These are phyloP conservation scores for Mortierella sp. DNA, from an alignment of 371 early-diverging fungal genomes.

Conservation along the genomic window DNA sequence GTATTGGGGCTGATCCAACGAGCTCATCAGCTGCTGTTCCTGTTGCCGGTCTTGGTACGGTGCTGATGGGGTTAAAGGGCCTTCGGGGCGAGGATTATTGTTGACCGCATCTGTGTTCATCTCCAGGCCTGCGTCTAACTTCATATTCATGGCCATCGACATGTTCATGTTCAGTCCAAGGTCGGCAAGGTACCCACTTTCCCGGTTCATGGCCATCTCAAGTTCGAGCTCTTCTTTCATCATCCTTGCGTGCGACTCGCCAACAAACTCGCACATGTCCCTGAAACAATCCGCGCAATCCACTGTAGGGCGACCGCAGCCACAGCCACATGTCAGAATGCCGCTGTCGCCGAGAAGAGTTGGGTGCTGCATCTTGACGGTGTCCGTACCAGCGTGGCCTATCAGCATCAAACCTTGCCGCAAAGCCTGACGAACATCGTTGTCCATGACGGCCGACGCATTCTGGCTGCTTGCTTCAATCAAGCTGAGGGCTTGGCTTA, in stretches of 20 bases:
- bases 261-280: conserved; percentile 62
- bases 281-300: conserved; percentile 68
- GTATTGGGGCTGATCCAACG: neutral
- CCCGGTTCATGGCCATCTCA: conserved; percentile 39
- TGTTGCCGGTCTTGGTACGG: conserved; percentile 6
- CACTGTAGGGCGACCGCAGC: conserved; percentile 64
- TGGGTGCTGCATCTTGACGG: conserved; percentile 48
- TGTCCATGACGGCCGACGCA: conserved; percentile 11
- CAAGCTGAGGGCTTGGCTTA: conserved; percentile 30
- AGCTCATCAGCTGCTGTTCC: neutral
- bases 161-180: conserved; percentile 35
- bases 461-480: conserved; percentile 30
- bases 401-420: conserved; percentile 17
- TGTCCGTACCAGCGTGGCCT: conserved; percentile 22
- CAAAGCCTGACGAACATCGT: conserved; percentile 23
- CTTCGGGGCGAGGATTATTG: neutral
- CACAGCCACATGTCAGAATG: conserved; percentile 66
- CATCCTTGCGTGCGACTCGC: conserved; percentile 38
- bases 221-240: conserved; percentile 40
- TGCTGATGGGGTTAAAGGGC: neutral
- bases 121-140: conserved; percentile 8
- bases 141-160: conserved; percentile 26
- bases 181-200: conserved; percentile 25
- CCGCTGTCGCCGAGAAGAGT: conserved; percentile 61
- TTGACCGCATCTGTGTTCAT: conserved; percentile 1